phyloP scores from a whole-genome alignment of 306 rosid species.

The Cucurbita moschata region DNA sequence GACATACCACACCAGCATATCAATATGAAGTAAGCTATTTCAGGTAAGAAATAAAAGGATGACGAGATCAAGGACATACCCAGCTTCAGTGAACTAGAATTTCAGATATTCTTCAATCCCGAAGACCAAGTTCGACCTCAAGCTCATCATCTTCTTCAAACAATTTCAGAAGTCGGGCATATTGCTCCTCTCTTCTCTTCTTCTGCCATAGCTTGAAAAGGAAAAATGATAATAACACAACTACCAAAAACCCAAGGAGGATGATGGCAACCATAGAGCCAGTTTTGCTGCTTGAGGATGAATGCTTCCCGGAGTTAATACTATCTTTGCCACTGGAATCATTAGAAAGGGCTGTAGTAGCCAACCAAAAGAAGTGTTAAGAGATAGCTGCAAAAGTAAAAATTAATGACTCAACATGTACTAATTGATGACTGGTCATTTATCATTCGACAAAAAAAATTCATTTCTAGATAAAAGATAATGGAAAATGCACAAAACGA shows the following conservation, averaged over 20 bases:
- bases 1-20: not conserved
- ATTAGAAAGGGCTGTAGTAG: slow-evolving; percentile 34
- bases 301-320: slow-evolving; percentile 6
- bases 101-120: slow-evolving; percentile 25
- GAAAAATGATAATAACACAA: slow-evolving; percentile 19
- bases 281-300: slow-evolving; percentile 13
- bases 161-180: slow-evolving; percentile 61
- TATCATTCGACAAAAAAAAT: not conserved
- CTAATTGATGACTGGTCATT: not conserved
- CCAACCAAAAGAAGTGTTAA: slow-evolving; percentile 2
- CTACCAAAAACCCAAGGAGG: slow-evolving; percentile 23
- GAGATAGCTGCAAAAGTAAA: not conserved
- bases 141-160: slow-evolving; percentile 83
- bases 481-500: not conserved
- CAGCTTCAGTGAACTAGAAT: not conserved
- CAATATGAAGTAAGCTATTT: not conserved
- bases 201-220: slow-evolving; percentile 63
- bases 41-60: not conserved
- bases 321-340: slow-evolving; percentile 25
- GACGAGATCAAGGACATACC: not conserved
- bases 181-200: slow-evolving; percentile 79
- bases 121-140: slow-evolving; percentile 78
- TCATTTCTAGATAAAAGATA: not conserved
- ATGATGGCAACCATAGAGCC: slow-evolving; percentile 24
- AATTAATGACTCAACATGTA: not conserved